Evolutionary conservation across 2,329 filamentous ascomycete species (phyloP), one percentile per base, ranked within the genome.

Genomic region (Chaetomiaceae sp.): DNA sequence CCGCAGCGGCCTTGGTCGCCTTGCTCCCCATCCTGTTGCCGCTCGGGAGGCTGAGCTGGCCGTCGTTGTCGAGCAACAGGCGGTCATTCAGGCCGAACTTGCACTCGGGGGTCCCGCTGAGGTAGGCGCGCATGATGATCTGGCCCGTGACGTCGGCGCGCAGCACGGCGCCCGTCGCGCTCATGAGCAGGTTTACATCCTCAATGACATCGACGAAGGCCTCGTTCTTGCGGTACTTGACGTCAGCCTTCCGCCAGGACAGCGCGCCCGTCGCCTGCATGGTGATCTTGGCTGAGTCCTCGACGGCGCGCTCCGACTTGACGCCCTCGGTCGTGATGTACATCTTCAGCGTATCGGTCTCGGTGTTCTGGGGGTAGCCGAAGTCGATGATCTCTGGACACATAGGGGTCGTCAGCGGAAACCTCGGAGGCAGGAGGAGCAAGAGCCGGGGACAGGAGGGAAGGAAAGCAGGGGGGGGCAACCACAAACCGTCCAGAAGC

Each of bases 321-420:
- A 98, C 91, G 48, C 93, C 93, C 71, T 98, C 93, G 29, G 93
- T 98, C 35, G 94, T 98, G 62, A 98, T 98, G 75, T 98, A 98
- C 91, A 97, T 97, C 71, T 98, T 98, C 59, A 98, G 75, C 14
- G 93, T 97, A 66, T 98, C 93, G 44, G 91, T 95, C 70, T 98
- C 93, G 53, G 93, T 98, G 67, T 97, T 97, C 67, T 98, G 93
- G 27, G 93, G 93, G 65, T 98, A 98, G 53, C 93, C 93, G 68
- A 98, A 98, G 69, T 98, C 93, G 65, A 98, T 82, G 62, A 98
- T 96, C 71, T 98, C 93, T 93, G 58, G 36, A n/a, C 7, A 19
- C 24, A 22, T 8, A 10, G 1, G 17, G n/a, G 19, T 32, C 15
- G 36, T 32, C 17, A 49, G 62, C 20, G 29, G 56, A 48, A 24